A percentile compares a stretch with the other conserved stretches of the same genome.
phyloP scores from a whole-genome alignment of 2,329 filamentous ascomycete genomes.

The Botrytis medusae region DNA sequence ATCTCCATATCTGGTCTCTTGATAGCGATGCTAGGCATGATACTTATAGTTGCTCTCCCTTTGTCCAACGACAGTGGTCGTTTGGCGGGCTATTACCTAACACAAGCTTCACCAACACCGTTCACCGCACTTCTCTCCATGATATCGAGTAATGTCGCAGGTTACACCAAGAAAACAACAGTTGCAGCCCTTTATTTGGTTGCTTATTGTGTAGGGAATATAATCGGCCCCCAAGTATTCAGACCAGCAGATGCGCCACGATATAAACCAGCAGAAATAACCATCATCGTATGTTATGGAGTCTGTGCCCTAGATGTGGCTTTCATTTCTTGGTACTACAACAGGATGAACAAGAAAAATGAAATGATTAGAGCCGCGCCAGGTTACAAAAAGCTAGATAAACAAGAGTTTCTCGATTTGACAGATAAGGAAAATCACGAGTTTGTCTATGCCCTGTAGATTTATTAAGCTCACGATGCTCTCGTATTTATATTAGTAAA shows the following conservation, averaged over 20 bases:
- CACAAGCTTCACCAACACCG: conserved; percentile 59
- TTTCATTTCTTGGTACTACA: conserved; percentile 35
- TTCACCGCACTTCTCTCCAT: conserved; percentile 39
- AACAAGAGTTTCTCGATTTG: conserved; percentile 39
- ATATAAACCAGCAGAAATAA: conserved; percentile 42
- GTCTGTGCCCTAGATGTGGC: conserved; percentile 30
- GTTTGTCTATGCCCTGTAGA: conserved; percentile 39
- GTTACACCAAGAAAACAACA: conserved; percentile 52
- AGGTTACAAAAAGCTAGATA: conserved; percentile 35
- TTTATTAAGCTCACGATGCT: not conserved
- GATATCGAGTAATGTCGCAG: conserved; percentile 48
- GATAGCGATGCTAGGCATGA: conserved; percentile 39
- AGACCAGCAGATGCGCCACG: conserved; percentile 50
- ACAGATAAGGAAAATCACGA: conserved; percentile 40
- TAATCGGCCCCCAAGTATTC: conserved; percentile 47
- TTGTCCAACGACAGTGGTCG: conserved; percentile 42
- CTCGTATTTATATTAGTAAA: not conserved
- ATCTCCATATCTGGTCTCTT: conserved; percentile 41
- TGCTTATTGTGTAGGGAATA: conserved; percentile 55
- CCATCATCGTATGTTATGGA: conserved; percentile 46
- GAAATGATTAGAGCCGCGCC: conserved; percentile 28
- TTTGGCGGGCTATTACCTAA: conserved; percentile 43
- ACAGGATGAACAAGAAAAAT: conserved; percentile 35
- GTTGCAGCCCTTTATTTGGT: conserved; percentile 47
- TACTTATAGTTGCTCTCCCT: conserved; percentile 42